phyloP scores from a whole-genome alignment of 2,329 filamentous ascomycete species.

The Fusarium begoniae region DNA sequence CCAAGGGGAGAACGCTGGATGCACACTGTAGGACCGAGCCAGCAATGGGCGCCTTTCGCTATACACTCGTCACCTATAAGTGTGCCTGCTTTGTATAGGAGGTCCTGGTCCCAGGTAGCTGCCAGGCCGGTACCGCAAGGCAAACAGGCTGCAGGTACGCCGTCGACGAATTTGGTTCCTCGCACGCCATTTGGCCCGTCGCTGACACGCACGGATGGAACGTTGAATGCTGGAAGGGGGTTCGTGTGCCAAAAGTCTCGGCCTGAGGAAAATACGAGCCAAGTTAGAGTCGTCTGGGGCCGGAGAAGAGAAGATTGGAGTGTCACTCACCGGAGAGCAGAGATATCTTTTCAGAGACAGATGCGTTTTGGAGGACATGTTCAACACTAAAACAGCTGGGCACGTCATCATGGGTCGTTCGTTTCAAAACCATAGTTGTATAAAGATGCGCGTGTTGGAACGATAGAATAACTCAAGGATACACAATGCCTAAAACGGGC shows the following conservation, averaged over 20 bases:
- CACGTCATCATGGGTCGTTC: background rate
- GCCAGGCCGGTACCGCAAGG: background rate
- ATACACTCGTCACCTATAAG: background rate
- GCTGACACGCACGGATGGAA: background rate
- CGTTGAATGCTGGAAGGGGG: background rate
- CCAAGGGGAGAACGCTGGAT: background rate
- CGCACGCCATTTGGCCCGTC: background rate
- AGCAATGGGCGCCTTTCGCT: background rate
- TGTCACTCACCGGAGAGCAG: background rate
- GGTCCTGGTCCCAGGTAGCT: background rate
- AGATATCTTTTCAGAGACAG: background rate
- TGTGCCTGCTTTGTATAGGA: background rate
- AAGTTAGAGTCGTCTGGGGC: rapidly evolving
- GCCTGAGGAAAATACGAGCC: background rate
- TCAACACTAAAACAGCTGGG: background rate
- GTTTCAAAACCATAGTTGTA: background rate
- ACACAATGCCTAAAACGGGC: background rate
- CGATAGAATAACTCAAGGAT: background rate
- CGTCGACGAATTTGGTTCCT: background rate
- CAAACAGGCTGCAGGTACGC: background rate
- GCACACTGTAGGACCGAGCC: background rate
- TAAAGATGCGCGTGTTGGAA: background rate
- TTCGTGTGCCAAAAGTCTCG: background rate
- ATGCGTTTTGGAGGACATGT: background rate
- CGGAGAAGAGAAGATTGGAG: rapidly evolving